Percentiles rank a stretch among this genome's conserved stretches.
These are phyloP conservation scores for Gossypium aridum DNA, from an alignment of 441 rosid species.

Conservation along the genomic window DNA sequence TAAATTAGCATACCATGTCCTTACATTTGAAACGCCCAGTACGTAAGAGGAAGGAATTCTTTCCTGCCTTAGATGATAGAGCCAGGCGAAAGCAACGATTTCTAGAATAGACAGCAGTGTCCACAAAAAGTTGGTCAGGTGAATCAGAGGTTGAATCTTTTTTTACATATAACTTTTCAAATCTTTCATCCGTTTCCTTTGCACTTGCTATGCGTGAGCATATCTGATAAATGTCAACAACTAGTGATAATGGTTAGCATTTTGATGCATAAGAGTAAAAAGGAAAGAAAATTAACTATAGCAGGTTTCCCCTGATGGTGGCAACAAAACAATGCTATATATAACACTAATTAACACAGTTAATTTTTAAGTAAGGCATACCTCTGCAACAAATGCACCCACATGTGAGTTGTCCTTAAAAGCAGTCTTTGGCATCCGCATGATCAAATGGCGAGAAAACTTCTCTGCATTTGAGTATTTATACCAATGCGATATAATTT, in stretches of 20 bases:
- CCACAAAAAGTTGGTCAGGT: slow-evolving; percentile 63
- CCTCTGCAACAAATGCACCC: slow-evolving; percentile 96
- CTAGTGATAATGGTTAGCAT: slow-evolving; percentile 5
- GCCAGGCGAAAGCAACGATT: slow-evolving; percentile 93
- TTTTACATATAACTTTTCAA: slow-evolving; percentile 50
- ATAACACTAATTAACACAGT: background rate
- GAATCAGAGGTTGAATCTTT: slow-evolving; percentile 52
- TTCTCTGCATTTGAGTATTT: slow-evolving; percentile 48
- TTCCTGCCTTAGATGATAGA: slow-evolving; percentile 91
- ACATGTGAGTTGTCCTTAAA: slow-evolving; percentile 91
- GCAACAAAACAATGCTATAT: background rate
- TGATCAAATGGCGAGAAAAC: slow-evolving; percentile 82
- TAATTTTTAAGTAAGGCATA: slow-evolving; percentile 22
- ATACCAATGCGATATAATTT: background rate
- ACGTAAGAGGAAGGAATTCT: slow-evolving; percentile 72
- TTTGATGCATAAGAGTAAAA: slow-evolving; percentile 2
- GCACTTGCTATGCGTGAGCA: slow-evolving; percentile 56
- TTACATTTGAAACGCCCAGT: slow-evolving; percentile 75
- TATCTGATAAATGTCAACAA: slow-evolving; percentile 41
- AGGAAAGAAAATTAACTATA: background rate
- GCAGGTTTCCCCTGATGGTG: slow-evolving; percentile 9
- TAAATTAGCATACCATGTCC: slow-evolving; percentile 57
- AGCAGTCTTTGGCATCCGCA: slow-evolving; percentile 70
- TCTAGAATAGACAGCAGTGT: slow-evolving; percentile 87
- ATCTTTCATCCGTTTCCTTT: slow-evolving; percentile 47